These are phyloP conservation scores for Candida caryicola DNA, from an alignment of 805 yeast species.

Conservation along the genomic window DNA sequence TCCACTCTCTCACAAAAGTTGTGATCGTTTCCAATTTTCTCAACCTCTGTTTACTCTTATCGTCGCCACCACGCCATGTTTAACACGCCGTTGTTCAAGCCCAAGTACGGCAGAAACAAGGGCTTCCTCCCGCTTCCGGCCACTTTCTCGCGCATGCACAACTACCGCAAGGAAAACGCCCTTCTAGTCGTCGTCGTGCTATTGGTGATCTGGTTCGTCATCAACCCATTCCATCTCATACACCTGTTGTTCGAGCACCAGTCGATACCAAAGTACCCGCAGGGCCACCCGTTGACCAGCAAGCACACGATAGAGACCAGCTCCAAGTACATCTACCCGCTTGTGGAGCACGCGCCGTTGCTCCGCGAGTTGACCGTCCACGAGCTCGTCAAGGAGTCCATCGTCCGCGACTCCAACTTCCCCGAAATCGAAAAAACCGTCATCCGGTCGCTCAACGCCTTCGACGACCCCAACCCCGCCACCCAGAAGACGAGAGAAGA, in stretches of 20 bases:
- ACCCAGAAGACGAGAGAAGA: constrained; percentile 41
- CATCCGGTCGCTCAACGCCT: constrained; percentile 38
- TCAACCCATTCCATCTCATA: constrained; percentile 19
- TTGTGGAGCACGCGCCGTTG: constrained; percentile 65
- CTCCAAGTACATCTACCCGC: constrained; percentile 63
- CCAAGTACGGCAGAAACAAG: constrained; percentile 21
- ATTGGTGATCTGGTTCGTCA: constrained; percentile 19
- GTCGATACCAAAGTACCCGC: constrained; percentile 23
- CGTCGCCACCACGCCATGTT: neutral
- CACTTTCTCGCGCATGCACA: constrained; percentile 18
- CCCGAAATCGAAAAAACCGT: constrained; percentile 36
- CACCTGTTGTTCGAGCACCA: constrained; percentile 4
- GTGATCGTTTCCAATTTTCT: too few species aligned
- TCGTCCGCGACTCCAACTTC: constrained; percentile 44
- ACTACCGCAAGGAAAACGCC: constrained; percentile 14
- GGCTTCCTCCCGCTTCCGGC: constrained; percentile 30
- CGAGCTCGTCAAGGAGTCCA: constrained; percentile 47
- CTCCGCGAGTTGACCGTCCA: constrained; percentile 56
- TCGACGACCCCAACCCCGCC: constrained; percentile 40
- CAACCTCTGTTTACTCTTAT: too few species aligned
- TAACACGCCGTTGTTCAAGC: constrained; percentile 20
- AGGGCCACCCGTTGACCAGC: constrained; percentile 33
- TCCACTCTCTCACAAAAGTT: too few species aligned
- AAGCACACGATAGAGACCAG: constrained; percentile 40
- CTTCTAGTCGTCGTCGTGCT: constrained; percentile 12